These are phyloP conservation scores for Geosmithia morbida DNA, from an alignment of 2,329 filamentous ascomycete species.

Conservation along the genomic window DNA sequence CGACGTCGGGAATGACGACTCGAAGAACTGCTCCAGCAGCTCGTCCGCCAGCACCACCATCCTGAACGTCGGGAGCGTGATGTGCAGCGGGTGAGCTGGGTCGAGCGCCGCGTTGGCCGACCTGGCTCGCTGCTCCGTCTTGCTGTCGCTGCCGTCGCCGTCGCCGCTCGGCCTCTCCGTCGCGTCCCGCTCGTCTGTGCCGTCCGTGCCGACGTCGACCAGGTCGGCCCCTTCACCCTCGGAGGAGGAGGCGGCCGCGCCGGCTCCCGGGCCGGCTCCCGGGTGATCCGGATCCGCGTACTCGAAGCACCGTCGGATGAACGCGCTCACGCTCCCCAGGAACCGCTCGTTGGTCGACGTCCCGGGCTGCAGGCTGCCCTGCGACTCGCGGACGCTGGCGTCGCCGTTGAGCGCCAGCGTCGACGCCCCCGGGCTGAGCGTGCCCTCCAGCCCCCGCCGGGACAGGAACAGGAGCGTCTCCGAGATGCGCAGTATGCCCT, in stretches of 20 bases:
- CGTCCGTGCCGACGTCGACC: neutral
- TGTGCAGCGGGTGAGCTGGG: slow-evolving; percentile 83
- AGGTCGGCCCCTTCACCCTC: slow-evolving; percentile 4
- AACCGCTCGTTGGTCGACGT: slow-evolving; percentile 72
- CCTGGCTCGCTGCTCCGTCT: slow-evolving; percentile 26
- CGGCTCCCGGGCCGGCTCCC: slow-evolving; percentile 6
- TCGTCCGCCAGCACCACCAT: slow-evolving; percentile 98
- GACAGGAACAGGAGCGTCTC: slow-evolving; percentile 90
- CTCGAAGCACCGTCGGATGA: slow-evolving; percentile 92
- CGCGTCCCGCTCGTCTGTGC: neutral
- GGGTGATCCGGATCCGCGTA: slow-evolving; percentile 89
- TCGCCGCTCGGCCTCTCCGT: slow-evolving; percentile 10
- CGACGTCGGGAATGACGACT: slow-evolving; percentile 84
- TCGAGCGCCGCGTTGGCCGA: slow-evolving; percentile 84
- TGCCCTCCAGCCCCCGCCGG: slow-evolving; percentile 68
- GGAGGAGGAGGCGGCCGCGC: neutral
- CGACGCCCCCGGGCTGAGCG: slow-evolving; percentile 50
- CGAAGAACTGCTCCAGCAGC: slow-evolving; percentile 91
- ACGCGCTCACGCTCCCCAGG: slow-evolving; percentile 82
- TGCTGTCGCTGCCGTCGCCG: neutral
- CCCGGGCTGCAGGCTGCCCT: slow-evolving; percentile 26
- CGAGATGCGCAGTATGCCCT: slow-evolving; percentile 88
- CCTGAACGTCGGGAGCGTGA: slow-evolving; percentile 92
- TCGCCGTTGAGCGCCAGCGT: slow-evolving; percentile 34
- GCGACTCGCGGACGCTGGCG: slow-evolving; percentile 14